Evolutionary conservation across 1,284 basidiomycete genomes (phyloP), one percentile per base, ranked within the genome.

Genomic region (Anthracocystis panici-leucophaei): DNA sequence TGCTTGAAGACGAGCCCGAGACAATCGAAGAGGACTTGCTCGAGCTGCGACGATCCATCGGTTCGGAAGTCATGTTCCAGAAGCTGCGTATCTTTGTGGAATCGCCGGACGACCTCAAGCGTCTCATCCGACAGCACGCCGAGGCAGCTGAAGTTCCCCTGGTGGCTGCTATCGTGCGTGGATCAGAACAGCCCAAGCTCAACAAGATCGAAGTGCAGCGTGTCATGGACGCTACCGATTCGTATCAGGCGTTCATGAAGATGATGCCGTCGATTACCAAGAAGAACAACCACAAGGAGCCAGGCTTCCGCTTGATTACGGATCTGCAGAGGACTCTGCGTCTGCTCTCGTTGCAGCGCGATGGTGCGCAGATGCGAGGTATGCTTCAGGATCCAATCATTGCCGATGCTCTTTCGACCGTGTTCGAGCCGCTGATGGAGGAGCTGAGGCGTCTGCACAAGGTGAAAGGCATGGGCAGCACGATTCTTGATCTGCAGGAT

Each of bases 131-230:
- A 23, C 69, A 78, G 56, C 79, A 82, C 44, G 80, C 82, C 5
- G 61, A 74, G 40, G 69, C 63, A 44, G 77, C 79, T 6, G 76
- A 73, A 45, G 83, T 84, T 18, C 82, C 82, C 20, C 75, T 84
- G 10, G 82, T 84, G 9, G 79, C 82, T 11, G 82, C 82, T 18
- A 84, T 84, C 55, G 78, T 79, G 3, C 77, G 82, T 42, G 79
- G 82, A 33, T 78, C 76, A 8, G 82, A 84, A 44, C 67, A 77
- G 53, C 82, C 82, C 33, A 78, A 80, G 66, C 72, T 84, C 27
- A 78, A 77, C 79, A 78, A 78, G 68, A 55, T 54, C 56, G 80
- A 83, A 40, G 80, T 84, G 25, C 68, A 81, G 67, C 73, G 77
- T 12, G 80, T 84, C 40, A 80, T 83, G 58, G 59, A 71, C 10